These are phyloP conservation scores for Telfairia occidentalis DNA, from an alignment of 331 rosid genomes.

Conservation along the genomic window DNA sequence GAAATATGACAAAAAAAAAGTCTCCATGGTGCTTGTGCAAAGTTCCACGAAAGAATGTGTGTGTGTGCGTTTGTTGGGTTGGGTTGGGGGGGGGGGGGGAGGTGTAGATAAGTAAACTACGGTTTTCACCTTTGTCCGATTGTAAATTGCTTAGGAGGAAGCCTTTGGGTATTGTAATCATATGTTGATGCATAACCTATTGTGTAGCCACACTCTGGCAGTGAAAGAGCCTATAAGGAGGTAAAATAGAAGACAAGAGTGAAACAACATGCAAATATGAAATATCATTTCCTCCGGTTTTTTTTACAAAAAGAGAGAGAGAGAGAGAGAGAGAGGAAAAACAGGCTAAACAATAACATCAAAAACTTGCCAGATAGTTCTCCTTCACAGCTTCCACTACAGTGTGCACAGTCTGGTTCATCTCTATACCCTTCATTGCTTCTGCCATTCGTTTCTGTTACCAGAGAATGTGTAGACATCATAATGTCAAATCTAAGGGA, in stretches of 20 bases:
- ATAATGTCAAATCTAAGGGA: not conserved
- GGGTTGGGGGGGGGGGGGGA: not conserved
- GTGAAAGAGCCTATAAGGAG: constrained; percentile 52
- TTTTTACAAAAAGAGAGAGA: not conserved
- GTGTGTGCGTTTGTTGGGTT: not conserved
- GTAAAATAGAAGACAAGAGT: constrained; percentile 5
- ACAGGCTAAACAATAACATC: not conserved
- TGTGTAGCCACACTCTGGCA: constrained; percentile 54
- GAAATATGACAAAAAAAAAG: not conserved
- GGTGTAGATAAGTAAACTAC: not conserved
- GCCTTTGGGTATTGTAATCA: constrained; percentile 70
- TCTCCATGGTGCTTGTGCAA: not conserved
- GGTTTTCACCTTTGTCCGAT: constrained; percentile 67
- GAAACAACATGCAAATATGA: not conserved
- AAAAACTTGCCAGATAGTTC: constrained; percentile 70
- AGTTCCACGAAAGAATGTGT: not conserved
- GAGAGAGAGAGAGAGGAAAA: not conserved
- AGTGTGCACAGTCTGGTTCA: constrained; percentile 64
- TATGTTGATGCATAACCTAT: constrained; percentile 63
- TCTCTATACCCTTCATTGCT: constrained; percentile 36
- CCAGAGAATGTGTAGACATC: not conserved
- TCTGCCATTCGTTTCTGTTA: constrained; percentile 72
- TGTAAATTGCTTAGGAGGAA: constrained; percentile 42
- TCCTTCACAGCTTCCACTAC: constrained; percentile 78
- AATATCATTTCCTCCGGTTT: not conserved